A percentile compares a stretch with the other conserved stretches of the same genome.
Conservation (phyloP, 1,139 yeast genomes). For the Geotrichum europaeum region DNA sequence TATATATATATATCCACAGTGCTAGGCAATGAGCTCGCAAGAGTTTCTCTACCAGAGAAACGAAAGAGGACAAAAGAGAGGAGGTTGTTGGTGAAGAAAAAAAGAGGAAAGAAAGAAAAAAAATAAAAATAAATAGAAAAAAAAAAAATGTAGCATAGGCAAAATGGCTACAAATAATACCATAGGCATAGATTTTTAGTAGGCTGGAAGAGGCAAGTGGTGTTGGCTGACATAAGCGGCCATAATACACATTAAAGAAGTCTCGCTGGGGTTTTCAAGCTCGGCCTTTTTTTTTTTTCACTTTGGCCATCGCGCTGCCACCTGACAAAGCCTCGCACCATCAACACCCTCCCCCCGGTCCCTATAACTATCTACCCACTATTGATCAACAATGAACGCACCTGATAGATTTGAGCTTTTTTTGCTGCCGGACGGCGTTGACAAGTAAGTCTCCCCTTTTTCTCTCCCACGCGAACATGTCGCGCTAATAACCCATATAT, state of each 20-base stretch:
- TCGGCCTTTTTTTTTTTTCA: background rate
- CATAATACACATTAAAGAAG: background rate
- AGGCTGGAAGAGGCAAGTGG: background rate
- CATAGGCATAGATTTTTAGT: background rate
- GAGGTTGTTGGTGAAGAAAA: background rate
- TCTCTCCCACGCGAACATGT: background rate
- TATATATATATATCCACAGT: background rate
- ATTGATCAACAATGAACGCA: slow-evolving; percentile 64
- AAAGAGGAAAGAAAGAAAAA: background rate
- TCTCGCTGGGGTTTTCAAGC: background rate
- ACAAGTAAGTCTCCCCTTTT: slow-evolving; percentile 36
- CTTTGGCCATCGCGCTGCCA: background rate
- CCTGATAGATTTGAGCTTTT: slow-evolving; percentile 98
- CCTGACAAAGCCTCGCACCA: background rate
- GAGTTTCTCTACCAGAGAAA: background rate
- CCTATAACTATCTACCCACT: background rate
- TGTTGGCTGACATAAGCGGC: background rate
- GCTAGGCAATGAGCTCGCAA: background rate
- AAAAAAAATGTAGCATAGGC: background rate
- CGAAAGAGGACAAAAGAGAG: background rate
- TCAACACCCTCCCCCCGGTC: background rate
- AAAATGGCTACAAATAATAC: background rate
- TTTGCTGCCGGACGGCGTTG: slow-evolving; percentile 94
- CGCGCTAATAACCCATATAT: background rate
- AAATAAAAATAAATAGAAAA: background rate